Percentiles rank a stretch among this genome's conserved stretches.
phyloP scores from a whole-genome alignment of 2,329 filamentous ascomycete genomes.

The Botrytis paeoniae region DNA sequence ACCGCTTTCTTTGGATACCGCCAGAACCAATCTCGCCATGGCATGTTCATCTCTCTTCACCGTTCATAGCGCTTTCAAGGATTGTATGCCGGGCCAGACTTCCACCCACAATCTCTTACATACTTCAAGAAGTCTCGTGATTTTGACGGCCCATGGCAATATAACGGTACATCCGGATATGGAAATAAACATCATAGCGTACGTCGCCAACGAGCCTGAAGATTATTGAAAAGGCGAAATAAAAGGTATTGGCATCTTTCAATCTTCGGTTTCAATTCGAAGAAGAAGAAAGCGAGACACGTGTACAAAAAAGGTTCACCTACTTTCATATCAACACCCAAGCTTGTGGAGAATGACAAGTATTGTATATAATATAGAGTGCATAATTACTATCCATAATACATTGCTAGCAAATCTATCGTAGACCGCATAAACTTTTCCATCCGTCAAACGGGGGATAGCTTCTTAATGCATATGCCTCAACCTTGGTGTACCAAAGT shows the following conservation, averaged over 20 bases:
- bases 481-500: conserved; percentile 5
- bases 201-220: background rate
- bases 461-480: conserved; percentile 7
- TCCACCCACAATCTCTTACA: background rate
- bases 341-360: conserved; percentile 3
- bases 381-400: conserved; percentile 17
- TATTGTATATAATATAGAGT: background rate
- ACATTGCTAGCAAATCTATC: background rate
- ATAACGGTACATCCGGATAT: background rate
- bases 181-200: background rate
- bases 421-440: conserved; percentile 12
- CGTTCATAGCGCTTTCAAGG: conserved; percentile 2
- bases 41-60: conserved; percentile 5
- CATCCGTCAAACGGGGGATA: background rate
- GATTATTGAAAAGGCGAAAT: background rate
- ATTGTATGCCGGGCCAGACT: conserved; percentile 3
- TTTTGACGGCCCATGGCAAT: background rate
- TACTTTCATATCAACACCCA: conserved; percentile 5
- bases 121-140: conserved; percentile 2
- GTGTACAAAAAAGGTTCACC: conserved; percentile 16
- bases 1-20: conserved; percentile 13
- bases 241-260: background rate
- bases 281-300: conserved; percentile 12
- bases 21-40: conserved; percentile 1
- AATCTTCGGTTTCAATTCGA: background rate